phyloP scores from a whole-genome alignment of 2,329 filamentous ascomycete species.

The Exophiala alcalophila region DNA sequence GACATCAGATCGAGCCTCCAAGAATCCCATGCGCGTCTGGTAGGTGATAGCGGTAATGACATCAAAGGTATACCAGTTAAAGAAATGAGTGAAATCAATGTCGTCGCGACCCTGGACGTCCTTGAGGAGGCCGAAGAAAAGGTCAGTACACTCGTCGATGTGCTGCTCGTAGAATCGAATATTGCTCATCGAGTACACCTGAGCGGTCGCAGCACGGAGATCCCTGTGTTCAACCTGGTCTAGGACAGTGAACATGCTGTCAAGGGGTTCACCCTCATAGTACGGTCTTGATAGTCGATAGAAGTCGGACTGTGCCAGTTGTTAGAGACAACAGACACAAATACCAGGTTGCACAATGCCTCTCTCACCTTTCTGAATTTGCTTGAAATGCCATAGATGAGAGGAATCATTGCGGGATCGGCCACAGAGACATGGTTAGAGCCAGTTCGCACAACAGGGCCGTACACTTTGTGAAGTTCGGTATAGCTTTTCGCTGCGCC shows the following conservation, averaged over 20 bases:
- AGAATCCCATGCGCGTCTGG: slow-evolving; percentile 49
- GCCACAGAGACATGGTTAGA: slow-evolving; percentile 1
- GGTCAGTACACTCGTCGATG: slow-evolving; percentile 7
- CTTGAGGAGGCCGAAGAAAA: slow-evolving; percentile 1
- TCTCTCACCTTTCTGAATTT: slow-evolving; percentile 9
- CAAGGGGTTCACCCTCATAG: slow-evolving; percentile 1
- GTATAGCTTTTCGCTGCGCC: slow-evolving; percentile 2
- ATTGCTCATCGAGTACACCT: slow-evolving; percentile 10
- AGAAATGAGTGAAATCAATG: slow-evolving; percentile 2
- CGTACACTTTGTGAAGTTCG: slow-evolving; percentile 3
- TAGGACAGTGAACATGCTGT: slow-evolving; percentile 8
- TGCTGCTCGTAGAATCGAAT: slow-evolving; percentile 6
- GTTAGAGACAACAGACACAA: neutral
- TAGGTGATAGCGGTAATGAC: slow-evolving; percentile 7
- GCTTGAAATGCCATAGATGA: slow-evolving; percentile 8
- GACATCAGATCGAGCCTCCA: slow-evolving; percentile 45
- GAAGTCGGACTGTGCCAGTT: slow-evolving; percentile 1
- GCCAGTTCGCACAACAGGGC: slow-evolving; percentile 4
- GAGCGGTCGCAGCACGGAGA: slow-evolving; percentile 5
- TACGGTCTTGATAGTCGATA: neutral
- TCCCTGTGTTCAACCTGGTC: slow-evolving; percentile 1
- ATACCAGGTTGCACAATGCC: too few species aligned
- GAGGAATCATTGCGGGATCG: slow-evolving; percentile 2
- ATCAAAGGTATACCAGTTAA: slow-evolving; percentile 8
- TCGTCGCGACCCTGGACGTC: slow-evolving; percentile 2